Evolutionary conservation across 768 basidiomycete species (phyloP).

Genomic region (Agrocybe pediades): DNA sequence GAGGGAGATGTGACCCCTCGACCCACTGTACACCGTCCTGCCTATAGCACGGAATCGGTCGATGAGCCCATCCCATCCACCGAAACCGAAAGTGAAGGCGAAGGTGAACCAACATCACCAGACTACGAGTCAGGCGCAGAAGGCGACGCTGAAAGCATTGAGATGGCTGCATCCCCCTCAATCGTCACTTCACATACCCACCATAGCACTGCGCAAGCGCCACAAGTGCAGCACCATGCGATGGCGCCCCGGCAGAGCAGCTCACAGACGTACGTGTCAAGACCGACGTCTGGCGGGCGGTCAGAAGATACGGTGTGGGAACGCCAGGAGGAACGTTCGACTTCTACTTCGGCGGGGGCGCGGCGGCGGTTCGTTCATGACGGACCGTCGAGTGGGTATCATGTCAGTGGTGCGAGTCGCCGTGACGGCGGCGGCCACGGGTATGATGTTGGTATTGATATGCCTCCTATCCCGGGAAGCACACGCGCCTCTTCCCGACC

Average conservation of each 20-base stretch:
- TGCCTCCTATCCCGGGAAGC: constrained; percentile 18
- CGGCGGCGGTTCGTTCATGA: constrained; percentile 34
- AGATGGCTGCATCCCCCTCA: constrained; percentile 10
- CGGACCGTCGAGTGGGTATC: constrained; percentile 30
- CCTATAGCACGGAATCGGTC: constrained; percentile 7
- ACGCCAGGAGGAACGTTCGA: constrained; percentile 14
- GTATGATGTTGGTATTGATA: no score
- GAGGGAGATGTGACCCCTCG: constrained; percentile 11
- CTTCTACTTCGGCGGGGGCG: constrained; percentile 11
- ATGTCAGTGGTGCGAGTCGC: no score
- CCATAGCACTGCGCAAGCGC: constrained; percentile 11
- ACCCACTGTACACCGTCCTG: constrained; percentile 9
- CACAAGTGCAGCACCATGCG: constrained; percentile 21
- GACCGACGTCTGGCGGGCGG: constrained; percentile 27
- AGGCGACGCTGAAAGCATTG: constrained; percentile 15
- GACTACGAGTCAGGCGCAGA: constrained; percentile 42
- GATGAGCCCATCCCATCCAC: constrained; percentile 19
- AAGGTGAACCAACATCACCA: constrained; percentile 31
- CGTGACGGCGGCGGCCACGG: no score
- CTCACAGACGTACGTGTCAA: constrained; percentile 16
- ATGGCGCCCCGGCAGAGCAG: constrained; percentile 16
- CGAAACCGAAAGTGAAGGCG: no score
- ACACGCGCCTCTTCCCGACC: constrained; percentile 11
- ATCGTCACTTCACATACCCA: not conserved
- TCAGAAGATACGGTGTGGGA: constrained; percentile 35